Evolutionary conservation across 176 grass and related monocot genomes (phyloP), one percentile per base, ranked within the genome.

Genomic region (Ampelocalamus luodianensis): DNA sequence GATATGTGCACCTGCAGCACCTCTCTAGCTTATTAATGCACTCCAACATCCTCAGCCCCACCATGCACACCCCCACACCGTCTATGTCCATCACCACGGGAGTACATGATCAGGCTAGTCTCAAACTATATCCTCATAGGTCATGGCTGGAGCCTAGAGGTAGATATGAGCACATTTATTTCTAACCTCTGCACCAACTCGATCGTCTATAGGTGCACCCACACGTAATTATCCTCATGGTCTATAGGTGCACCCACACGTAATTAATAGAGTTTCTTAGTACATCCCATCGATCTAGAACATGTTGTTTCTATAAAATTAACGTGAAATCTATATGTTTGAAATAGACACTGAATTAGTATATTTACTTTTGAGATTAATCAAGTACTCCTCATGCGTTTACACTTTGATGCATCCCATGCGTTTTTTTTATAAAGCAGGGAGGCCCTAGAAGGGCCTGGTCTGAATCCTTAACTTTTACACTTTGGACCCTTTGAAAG

Each of bases 31-130:
- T 44, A 78, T 78, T 27, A 88, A 78, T 83, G 74, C 66, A 20
- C 75, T 79, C 59, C 84, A 80, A 82, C 79, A 81, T 74, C 34
- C 14, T 13, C 45, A 74, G 67, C 79, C 85, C 75, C 51, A 86
- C 59, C 83, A 65, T 85, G 20, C 81, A 54, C 8, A 29, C 10
- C 73, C 46, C 69, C 75, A 62, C 85, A 46, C 65, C 77, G 70
- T 23, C 76, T 76, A 44, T 74, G 83, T 62, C 86, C 83, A 67
- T 58, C 82, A 49, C 42, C 43, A 59, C 26, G 56, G 55, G 70
- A 7, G 1, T 3, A 11, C 1, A n/a, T n/a, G n/a, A n/a, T n/a
- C n/a, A n/a, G n/a, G n/a, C n/a, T n/a, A n/a, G n/a, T n/a, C n/a
- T n/a, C 32, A 60, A 71, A 72, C 76, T 76, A 38, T 85, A 59